phyloP scores from a whole-genome alignment of 768 basidiomycete species.

The Boletales sp. region DNA sequence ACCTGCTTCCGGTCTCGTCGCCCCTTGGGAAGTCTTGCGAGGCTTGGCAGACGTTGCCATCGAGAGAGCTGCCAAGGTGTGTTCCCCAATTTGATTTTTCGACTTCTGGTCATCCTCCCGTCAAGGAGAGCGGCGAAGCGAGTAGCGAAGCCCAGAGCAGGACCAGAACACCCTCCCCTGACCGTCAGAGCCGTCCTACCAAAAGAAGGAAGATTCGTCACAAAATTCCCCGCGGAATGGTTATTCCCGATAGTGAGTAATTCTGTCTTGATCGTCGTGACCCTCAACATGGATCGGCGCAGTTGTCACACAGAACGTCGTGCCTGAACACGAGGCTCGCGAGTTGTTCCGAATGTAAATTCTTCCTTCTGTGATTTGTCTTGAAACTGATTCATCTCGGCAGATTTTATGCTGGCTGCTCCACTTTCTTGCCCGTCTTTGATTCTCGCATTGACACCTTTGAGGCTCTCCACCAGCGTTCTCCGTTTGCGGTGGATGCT shows the following conservation, averaged over 20 bases:
- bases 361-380: conserved; percentile 1
- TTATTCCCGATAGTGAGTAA: conserved; percentile 71
- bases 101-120: conserved; percentile 4
- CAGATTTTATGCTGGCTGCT: conserved; percentile 92
- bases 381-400: conserved; percentile 7
- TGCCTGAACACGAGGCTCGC: conserved; percentile 78
- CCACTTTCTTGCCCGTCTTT: conserved; percentile 86
- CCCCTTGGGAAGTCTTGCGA: conserved; percentile 82
- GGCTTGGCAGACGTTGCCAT: conserved; percentile 80
- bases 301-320: conserved; percentile 84
- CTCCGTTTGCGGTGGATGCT: conserved; percentile 88
- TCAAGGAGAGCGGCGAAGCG: conserved; percentile 68
- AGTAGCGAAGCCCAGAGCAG: conserved; percentile 74
- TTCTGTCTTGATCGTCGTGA: not conserved
- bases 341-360: conserved; percentile 79
- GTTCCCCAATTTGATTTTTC: conserved; percentile 11
- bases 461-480: conserved; percentile 80
- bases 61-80: conserved; percentile 72
- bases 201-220: conserved; percentile 75
- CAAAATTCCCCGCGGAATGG: conserved; percentile 50
- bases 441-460: conserved; percentile 81
- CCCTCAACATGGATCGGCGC: conserved; percentile 4
- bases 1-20: conserved; percentile 77
- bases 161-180: conserved; percentile 68
- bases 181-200: conserved; percentile 60